Base-by-base conservation (phyloP, 768 basidiomycete genomes). In the Phylloporus sp. region DNA sequence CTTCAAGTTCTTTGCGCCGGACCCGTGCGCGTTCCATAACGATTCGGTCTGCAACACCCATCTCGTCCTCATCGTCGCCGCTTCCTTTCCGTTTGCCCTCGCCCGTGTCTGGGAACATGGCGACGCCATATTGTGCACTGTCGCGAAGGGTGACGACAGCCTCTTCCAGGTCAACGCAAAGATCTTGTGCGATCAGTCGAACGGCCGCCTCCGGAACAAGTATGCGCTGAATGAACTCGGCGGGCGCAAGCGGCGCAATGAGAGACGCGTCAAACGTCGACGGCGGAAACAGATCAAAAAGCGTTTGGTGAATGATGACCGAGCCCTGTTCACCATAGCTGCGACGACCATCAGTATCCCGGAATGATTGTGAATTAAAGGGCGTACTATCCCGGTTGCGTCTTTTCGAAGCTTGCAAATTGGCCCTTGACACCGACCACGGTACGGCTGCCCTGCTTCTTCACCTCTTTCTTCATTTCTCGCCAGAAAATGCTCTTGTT, bases 261-360 rank as follows among this genome's bases (percentile, higher is more conserved):
- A 72, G 63, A n/a, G 67, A 60, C 0, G 78, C 70, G 45, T 80
- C 70, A 37, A 88, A 76, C 0, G 74, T 66, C 4, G 73, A 61
- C 0, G 78, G 80, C 2, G 90, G 86, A 56, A 90, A 90, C 45
- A 90, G 71, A 57, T 80, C 75, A 56, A 81, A 82, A 11, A 95
- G 72, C 0, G 83, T 83, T 55, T 86, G 82, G 42, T 84, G 78
- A 47, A 95, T 86, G 56, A 90, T 83, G 18, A 88, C 74, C 6
- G 84, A 86, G 10, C 91, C 91, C 29, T 82, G 75, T 62, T 90
- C 89, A 33, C 91, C 91, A 54, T 94, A 95, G 64, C 91, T 95
- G 47, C 6, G 41, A 35, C 4, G 10, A 10, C 20, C 42, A 5
- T 51, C 24, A 14, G 35, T 29, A 24, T 46, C 17, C 22, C 27